Base-by-base conservation (phyloP, 2,329 filamentous ascomycete species). In the Penicillium sp. region DNA sequence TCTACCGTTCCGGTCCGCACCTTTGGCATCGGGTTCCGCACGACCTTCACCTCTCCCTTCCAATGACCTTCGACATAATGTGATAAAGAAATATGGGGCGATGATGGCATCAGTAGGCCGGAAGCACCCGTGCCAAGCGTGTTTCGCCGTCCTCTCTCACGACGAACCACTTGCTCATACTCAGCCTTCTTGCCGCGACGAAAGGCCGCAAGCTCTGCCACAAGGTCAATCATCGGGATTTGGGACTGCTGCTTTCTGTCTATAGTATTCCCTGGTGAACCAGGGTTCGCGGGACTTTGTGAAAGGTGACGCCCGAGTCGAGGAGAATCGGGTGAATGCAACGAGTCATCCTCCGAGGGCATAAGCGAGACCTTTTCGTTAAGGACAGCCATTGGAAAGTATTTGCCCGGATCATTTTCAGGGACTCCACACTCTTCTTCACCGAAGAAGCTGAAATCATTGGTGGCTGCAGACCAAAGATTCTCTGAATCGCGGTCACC, bases 371-470 rank as follows among this genome's bases (percentile, higher is more conserved):
- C 75, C 63, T 80, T 81, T 39, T 78, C 74, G 38, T 78, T 79
- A 27, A 75, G 60, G 6, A 64, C 65, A 3, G 75, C 72, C 58
- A 79, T 76, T 1, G 80, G 79, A 48, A 80, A 72, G 50, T 74
- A 75, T 53, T 75, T 76, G 3, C 75, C 75, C 6, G 75, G 73
- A 33, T 81, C 79, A 52, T 74, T 70, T 25, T 75, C 73, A 15
- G 80, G 80, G 15, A 82, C 74, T 12, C 80, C 74, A 58, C 82
- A 83, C 64, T 86, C 83, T 47, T 82, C 82, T 39, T 84, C 82
- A 1, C 77, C 79, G 57, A 87, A 87, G 70, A 86, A 86, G 29
- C 82, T 84, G 61, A 87, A 87, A 65, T 87, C 85, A 51, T 82
- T 77, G 55, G 79, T 76, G 4, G 84, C 83, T 9, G 84, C 84